Percentiles rank a stretch among this genome's conserved stretches.
Conservation (phyloP, 768 basidiomycete genomes). For the Lentinula raphanica region DNA sequence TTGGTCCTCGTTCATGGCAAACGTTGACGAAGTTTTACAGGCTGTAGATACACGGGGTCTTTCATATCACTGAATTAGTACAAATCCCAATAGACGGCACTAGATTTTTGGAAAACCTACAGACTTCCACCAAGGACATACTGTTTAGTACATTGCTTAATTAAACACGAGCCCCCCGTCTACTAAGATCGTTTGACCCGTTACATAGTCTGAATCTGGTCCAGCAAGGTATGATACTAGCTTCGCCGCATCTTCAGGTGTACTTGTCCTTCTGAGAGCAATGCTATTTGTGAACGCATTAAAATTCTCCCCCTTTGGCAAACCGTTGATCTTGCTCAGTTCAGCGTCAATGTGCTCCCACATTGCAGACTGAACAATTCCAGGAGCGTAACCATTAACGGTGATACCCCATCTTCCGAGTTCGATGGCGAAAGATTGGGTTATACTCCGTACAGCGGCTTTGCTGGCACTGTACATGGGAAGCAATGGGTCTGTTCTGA, state of each 20-base stretch:
- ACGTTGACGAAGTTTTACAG: constrained; percentile 1
- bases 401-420: constrained; percentile 23
- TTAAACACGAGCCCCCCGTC: constrained; percentile 4
- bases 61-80: not conserved
- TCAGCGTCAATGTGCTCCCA: constrained; percentile 11
- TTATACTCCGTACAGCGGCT: constrained; percentile 7
- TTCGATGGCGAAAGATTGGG: constrained; percentile 18
- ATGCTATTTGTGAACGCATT: constrained; percentile 3
- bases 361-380: constrained; percentile 21
- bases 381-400: constrained; percentile 30
- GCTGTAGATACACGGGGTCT: not conserved
- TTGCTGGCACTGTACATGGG: constrained; percentile 12
- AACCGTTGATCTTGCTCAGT: constrained; percentile 3
- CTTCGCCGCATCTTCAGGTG: constrained; percentile 28
- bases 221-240: constrained; percentile 31
- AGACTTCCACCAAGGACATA: too few relatives aligned
- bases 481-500: constrained; percentile 3
- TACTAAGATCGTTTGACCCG: constrained; percentile 18
- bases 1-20: constrained; percentile 1
- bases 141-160: not conserved
- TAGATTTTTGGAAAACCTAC: too few relatives aligned
- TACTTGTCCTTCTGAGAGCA: constrained; percentile 16
- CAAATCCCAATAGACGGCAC: too few relatives aligned
- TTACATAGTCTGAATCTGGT: constrained; percentile 29
- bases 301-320: constrained; percentile 6